Conservation (phyloP, 2,329 filamentous ascomycete genomes). For the Penicillium verrucosum region DNA sequence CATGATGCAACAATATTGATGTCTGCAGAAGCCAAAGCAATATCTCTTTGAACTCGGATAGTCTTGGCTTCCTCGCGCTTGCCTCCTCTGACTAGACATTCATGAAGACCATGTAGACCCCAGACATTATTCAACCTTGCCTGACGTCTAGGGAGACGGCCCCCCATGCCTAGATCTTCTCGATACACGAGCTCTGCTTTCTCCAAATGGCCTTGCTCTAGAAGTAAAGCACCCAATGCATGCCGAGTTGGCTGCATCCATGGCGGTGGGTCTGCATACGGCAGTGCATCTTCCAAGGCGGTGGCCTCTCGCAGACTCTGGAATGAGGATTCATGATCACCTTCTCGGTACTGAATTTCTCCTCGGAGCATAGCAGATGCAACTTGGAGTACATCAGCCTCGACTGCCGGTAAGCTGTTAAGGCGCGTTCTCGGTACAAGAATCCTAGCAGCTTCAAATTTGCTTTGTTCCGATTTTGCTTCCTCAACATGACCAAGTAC, state of each 20-base stretch:
- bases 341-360: slow-evolving; percentile 66
- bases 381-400: not conserved
- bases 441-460: not conserved
- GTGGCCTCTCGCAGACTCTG: slow-evolving; percentile 55
- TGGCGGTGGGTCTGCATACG: not conserved
- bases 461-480: not conserved
- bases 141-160: not conserved
- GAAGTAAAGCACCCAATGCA: not conserved
- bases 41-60: too few species aligned
- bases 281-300: slow-evolving; percentile 50
- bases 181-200: not conserved
- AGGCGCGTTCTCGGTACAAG: not conserved
- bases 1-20: too few species aligned
- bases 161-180: not conserved
- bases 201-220: not conserved
- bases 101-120: slow-evolving; percentile 1
- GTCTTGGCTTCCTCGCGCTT: too few species aligned
- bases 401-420: not conserved
- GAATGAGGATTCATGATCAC: slow-evolving; percentile 58
- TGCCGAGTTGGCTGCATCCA: slow-evolving; percentile 1
- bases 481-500: not conserved
- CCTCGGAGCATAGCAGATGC: slow-evolving; percentile 65
- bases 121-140: slow-evolving; percentile 4
- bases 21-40: too few species aligned
- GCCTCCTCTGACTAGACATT: not conserved